Percentiles rank a stretch among this genome's conserved stretches.
Evolutionary conservation across 2,329 filamentous ascomycete genomes (phyloP).

Genomic region (Tolypocladium tundrense): DNA sequence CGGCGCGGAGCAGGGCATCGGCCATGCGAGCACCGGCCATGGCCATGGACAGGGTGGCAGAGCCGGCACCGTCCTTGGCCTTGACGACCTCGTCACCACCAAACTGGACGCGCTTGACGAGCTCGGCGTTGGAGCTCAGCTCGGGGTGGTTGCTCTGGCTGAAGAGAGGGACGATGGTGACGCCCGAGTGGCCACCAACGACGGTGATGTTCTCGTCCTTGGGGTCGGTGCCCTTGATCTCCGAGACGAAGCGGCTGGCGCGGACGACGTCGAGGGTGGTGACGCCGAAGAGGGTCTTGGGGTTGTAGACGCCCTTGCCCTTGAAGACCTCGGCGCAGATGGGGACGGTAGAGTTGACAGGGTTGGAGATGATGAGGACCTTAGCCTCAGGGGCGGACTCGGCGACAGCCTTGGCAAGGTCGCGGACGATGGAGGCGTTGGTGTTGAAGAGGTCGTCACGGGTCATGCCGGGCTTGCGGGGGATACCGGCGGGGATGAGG

Average conservation of each 20-base stretch:
- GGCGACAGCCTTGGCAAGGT: constrained; percentile 90
- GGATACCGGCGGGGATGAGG: constrained; percentile 95
- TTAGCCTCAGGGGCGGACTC: constrained; percentile 85
- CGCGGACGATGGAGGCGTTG: constrained; percentile 98
- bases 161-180: constrained; percentile 97
- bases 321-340: constrained; percentile 98
- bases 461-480: constrained; percentile 99
- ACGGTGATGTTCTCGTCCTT: constrained; percentile 91
- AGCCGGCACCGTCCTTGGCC: constrained; percentile 96
- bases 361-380: constrained; percentile 96
- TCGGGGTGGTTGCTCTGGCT: constrained; percentile 83
- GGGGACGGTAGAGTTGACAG: constrained; percentile 98
- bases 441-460: constrained; percentile 99
- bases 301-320: constrained; percentile 91
- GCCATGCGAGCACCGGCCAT: constrained; percentile 81
- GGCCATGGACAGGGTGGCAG: constrained; percentile 96
- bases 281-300: constrained; percentile 97
- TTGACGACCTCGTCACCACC: constrained; percentile 98
- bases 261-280: constrained; percentile 98
- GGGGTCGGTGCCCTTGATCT: constrained; percentile 86
- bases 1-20: constrained; percentile 85
- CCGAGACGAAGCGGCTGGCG: constrained; percentile 92
- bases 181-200: constrained; percentile 92
- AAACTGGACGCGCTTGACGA: constrained; percentile 94
- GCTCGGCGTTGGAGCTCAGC: constrained; percentile 66